Base-by-base conservation (phyloP, 345 rosid species). In the Syzygium grande region DNA sequence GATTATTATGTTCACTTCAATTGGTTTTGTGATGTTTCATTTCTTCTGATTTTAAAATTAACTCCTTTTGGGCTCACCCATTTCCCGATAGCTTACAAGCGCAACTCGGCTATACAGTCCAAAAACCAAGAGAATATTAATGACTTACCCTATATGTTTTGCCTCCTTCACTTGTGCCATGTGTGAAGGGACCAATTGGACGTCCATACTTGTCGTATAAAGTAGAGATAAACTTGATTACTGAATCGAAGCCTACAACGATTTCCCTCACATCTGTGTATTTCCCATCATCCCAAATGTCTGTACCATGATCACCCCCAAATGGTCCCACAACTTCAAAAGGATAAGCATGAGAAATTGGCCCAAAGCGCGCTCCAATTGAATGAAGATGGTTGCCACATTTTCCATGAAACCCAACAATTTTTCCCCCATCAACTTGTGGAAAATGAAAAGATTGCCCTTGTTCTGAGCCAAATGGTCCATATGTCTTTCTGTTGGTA, bases 351-450 rank as follows among this genome's bases (percentile, higher is more conserved):
- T 77, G 88, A 43, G 85, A 80, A 53, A 30, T n/a, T 30, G 88
- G 88, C 43, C 84, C 88, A 87, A 77, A 52, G 55, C 7, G 54
- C 34, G 54, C 88, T 78, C 88, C 88, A 56, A 80, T 80, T 43
- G 88, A 83, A 55, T 80, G 54, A 22, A 87, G 86, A 43, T 51
- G 22, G 25, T 10, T 11, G 29, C 85, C 88, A 77, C 58, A 51
- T 14, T 51, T 34, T 17, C 86, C 86, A 43, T 54, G 41, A 17
- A 80, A 46, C 46, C 86, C 88, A 56, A 83, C 9, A 41, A 87
- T 87, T 68, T 27, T 87, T 49, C 12, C 43, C 6, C 46, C 21
- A 30, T 56, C 16, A 29, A 29, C 46, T 41, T 54, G 38, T 11
- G 85, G 53, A 2, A 53, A 2, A 53, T 21, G 43, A 54, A 87